These are phyloP conservation scores for Kazachstania viticola DNA, from an alignment of 805 yeast genomes.

Conservation along the genomic window DNA sequence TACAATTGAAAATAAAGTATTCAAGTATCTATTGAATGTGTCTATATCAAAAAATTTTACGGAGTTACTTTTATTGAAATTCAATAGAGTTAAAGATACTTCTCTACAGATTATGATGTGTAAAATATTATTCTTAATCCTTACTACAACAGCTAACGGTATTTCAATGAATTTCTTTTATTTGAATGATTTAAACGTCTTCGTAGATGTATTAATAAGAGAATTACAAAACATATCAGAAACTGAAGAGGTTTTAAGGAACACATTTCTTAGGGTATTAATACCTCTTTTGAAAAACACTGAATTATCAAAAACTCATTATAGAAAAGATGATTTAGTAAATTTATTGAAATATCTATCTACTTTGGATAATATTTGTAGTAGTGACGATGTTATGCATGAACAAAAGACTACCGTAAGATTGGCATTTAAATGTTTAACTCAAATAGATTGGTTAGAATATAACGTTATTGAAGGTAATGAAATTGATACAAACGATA, in stretches of 20 bases:
- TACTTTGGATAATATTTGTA: slow-evolving; percentile 16
- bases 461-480: neutral
- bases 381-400: slow-evolving; percentile 9
- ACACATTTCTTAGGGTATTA: slow-evolving; percentile 63
- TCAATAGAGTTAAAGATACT: slow-evolving; percentile 64
- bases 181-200: slow-evolving; percentile 72
- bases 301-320: slow-evolving; percentile 43
- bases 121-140: slow-evolving; percentile 62
- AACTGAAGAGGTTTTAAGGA: slow-evolving; percentile 46
- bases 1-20: slow-evolving; percentile 37
- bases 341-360: slow-evolving; percentile 40
- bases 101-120: slow-evolving; percentile 67
- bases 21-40: slow-evolving; percentile 38
- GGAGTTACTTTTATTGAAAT: slow-evolving; percentile 58
- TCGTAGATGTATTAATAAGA: slow-evolving; percentile 71
- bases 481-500: slow-evolving; percentile 1
- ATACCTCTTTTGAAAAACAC: slow-evolving; percentile 60
- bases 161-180: slow-evolving; percentile 57
- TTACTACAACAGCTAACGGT: slow-evolving; percentile 41
- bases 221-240: slow-evolving; percentile 63
- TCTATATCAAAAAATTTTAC: slow-evolving; percentile 42
- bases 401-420: slow-evolving; percentile 31
- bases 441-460: slow-evolving; percentile 26
- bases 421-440: slow-evolving; percentile 30
- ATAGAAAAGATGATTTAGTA: slow-evolving; percentile 45